Conservation (phyloP, 192 early-diverging fungal species). For the Phlyctochytrium arcticum region DNA sequence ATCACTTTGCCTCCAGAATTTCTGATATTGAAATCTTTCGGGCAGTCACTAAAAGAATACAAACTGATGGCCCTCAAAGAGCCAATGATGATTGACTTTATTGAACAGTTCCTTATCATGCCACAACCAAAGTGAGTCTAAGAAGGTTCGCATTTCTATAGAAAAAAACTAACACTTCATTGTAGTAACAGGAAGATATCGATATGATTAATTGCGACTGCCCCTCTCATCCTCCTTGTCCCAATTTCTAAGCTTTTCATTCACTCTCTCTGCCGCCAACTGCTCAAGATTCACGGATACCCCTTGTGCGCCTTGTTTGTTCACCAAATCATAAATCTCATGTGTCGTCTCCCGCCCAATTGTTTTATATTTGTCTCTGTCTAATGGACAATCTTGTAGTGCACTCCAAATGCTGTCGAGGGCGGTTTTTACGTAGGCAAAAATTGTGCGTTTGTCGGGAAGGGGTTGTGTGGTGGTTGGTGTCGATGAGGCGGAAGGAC, state of each 20-base stretch:
- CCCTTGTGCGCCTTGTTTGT: no score
- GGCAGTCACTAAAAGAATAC: conserved; percentile 66
- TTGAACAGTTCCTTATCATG: conserved; percentile 63
- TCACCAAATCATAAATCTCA: neutral
- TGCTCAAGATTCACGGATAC: no score
- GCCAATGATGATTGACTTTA: conserved; percentile 70
- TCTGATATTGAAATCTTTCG: neutral
- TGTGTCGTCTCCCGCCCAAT: neutral
- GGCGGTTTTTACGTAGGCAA: neutral
- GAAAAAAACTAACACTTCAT: no score
- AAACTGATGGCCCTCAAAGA: conserved; percentile 77
- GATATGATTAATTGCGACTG: no score
- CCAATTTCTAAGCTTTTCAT: no score
- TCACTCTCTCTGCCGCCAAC: no score
- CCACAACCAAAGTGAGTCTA: neutral
- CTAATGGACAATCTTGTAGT: neutral
- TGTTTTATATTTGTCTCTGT: neutral
- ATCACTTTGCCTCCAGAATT: neutral
- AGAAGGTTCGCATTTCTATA: no score
- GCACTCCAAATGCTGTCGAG: neutral
- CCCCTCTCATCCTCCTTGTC: no score
- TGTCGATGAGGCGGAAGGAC: neutral
- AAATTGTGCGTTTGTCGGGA: neutral
- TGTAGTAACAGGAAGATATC: no score
- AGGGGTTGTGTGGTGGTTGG: no score